These are phyloP conservation scores for Lotus japonicus DNA, from an alignment of 306 rosid species.

Conservation along the genomic window DNA sequence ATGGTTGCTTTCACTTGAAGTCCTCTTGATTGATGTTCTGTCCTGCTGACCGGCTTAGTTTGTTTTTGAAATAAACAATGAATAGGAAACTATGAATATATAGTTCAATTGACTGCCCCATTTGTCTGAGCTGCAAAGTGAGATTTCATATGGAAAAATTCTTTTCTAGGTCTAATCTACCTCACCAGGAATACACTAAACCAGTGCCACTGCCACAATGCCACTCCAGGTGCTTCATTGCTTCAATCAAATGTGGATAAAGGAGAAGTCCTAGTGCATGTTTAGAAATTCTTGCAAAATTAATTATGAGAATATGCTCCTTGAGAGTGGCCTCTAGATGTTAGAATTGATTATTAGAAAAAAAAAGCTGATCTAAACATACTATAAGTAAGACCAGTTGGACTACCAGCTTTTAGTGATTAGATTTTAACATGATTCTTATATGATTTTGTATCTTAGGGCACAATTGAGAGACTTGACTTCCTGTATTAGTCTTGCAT, in stretches of 20 bases:
- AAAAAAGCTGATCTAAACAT: too few species aligned
- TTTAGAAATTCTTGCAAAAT: too few species aligned
- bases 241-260: background rate
- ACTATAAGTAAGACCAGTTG: background rate
- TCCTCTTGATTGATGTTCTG: background rate
- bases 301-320: too few species aligned
- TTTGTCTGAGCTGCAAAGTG: background rate
- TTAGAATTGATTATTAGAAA: too few species aligned
- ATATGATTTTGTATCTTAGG: background rate
- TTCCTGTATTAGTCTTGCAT: background rate
- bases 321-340: too few species aligned
- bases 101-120: background rate
- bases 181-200: background rate
- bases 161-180: background rate
- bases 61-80: background rate
- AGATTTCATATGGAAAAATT: background rate
- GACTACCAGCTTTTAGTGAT: background rate
- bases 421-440: background rate
- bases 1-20: background rate
- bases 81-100: background rate
- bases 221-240: background rate
- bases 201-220: background rate
- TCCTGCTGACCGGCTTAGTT: background rate
- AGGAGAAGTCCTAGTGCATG: background rate
- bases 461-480: background rate